Evolutionary conservation across 2,329 filamentous ascomycete genomes (phyloP).

Genomic region (Orbilia blumenaviensis): DNA sequence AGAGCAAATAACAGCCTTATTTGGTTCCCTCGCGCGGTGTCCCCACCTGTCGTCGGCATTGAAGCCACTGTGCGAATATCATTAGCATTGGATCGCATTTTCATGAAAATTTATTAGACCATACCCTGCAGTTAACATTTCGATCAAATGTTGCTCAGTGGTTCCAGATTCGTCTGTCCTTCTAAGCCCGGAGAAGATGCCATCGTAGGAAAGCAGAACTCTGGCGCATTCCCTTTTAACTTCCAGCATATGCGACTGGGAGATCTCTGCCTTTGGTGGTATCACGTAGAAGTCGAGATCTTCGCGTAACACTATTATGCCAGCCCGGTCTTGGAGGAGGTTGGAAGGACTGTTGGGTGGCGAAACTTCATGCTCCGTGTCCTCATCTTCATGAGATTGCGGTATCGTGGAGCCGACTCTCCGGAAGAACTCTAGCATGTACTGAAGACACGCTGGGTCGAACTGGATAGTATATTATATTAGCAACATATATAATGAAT

Average conservation of each 20-base stretch:
- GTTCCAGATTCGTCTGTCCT: constrained; percentile 96
- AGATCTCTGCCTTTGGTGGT: constrained; percentile 83
- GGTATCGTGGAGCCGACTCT: constrained; percentile 96
- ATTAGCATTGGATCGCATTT: background rate
- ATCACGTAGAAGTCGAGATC: constrained; percentile 98
- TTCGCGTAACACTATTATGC: constrained; percentile 95
- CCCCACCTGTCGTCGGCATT: constrained; percentile 96
- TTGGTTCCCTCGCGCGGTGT: constrained; percentile 94
- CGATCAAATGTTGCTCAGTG: constrained; percentile 96
- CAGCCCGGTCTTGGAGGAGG: constrained; percentile 85
- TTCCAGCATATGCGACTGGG: constrained; percentile 89
- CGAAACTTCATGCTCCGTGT: constrained; percentile 69
- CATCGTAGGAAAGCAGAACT: constrained; percentile 85
- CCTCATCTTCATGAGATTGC: constrained; percentile 67
- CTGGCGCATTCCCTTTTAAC: constrained; percentile 91
- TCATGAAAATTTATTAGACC: constrained; percentile 59
- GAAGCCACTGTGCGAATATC: constrained; percentile 74
- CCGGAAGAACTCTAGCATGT: constrained; percentile 99
- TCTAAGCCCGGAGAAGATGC: constrained; percentile 94
- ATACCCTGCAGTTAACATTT: constrained; percentile 98
- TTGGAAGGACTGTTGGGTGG: constrained; percentile 61
- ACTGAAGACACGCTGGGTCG: constrained; percentile 93
- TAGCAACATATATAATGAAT: constrained; percentile 51
- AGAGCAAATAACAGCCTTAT: constrained; percentile 98
- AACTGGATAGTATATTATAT: constrained; percentile 72